Conservation (phyloP, 495 filamentous ascomycete genomes). For the Xylaria palmicola region DNA sequence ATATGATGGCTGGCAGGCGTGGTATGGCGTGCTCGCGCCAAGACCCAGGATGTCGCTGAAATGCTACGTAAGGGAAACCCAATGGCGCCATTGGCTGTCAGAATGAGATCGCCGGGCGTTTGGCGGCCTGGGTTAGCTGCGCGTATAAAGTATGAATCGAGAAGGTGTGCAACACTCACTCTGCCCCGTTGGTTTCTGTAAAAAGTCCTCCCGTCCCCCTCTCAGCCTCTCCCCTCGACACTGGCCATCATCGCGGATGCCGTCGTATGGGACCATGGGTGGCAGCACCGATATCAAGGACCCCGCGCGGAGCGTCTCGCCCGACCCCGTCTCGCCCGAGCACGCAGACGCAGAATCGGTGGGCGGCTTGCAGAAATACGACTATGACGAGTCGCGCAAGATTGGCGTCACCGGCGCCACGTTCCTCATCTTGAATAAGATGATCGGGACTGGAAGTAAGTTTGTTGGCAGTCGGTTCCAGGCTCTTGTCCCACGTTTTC, state of each 20-base stretch:
- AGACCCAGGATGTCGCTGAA: background rate
- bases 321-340: constrained; percentile 10
- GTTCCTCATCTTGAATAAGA: constrained; percentile 58
- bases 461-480: background rate
- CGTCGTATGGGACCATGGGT: constrained; percentile 12
- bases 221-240: background rate
- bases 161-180: background rate
- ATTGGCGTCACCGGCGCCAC: constrained; percentile 53
- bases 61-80: constrained; percentile 13
- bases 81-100: constrained; percentile 16
- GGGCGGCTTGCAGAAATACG: constrained; percentile 41
- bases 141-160: constrained; percentile 4
- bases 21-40: constrained; percentile 17
- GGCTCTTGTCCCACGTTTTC: background rate
- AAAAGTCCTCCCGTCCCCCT: background rate
- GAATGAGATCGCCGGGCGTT: constrained; percentile 11
- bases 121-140: background rate
- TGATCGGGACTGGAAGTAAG: constrained; percentile 57
- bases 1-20: too few relatives aligned
- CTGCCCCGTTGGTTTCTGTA: too few relatives aligned
- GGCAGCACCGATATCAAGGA: constrained; percentile 2
- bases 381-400: constrained; percentile 44
- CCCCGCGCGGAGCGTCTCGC: constrained; percentile 15
- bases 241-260: background rate
- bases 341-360: constrained; percentile 22